Conservation (phyloP, 2,329 filamentous ascomycete genomes). For the Cytospora schulzeri region DNA sequence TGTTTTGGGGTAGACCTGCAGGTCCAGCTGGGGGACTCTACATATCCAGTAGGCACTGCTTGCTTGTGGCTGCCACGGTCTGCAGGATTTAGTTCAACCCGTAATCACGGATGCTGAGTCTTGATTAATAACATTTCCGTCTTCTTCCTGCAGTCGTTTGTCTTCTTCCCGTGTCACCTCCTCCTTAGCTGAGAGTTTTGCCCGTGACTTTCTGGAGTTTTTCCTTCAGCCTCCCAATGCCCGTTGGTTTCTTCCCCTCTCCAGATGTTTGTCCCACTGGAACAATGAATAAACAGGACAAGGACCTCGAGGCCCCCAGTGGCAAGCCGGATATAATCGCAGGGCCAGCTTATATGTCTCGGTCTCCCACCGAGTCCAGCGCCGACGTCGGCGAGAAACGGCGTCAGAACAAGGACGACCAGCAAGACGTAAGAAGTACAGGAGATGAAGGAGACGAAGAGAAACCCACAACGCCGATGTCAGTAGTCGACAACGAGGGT, state of each 20-base stretch:
- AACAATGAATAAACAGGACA: constrained; percentile 14
- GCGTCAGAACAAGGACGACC: background rate
- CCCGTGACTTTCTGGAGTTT: background rate
- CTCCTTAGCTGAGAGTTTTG: background rate
- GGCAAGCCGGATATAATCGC: background rate
- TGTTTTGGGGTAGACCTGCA: no score
- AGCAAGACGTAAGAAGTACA: background rate
- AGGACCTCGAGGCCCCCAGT: constrained; percentile 4
- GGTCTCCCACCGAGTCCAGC: constrained; percentile 20
- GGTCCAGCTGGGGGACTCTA: no score
- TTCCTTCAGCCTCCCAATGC: background rate
- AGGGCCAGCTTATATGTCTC: background rate
- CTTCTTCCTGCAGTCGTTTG: no score
- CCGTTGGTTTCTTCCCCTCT: background rate
- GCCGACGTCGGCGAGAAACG: constrained; percentile 21
- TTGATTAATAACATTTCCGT: no score
- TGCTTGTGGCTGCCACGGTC: background rate
- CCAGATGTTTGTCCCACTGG: background rate
- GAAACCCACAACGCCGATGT: background rate
- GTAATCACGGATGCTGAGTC: no score
- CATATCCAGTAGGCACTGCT: no score
- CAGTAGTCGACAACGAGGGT: background rate
- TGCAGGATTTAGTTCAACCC: background rate
- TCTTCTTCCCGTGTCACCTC: no score
- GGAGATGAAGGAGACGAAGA: no score